Conservation (phyloP, 2,329 filamentous ascomycete species). For the Colletotrichum sp. region DNA sequence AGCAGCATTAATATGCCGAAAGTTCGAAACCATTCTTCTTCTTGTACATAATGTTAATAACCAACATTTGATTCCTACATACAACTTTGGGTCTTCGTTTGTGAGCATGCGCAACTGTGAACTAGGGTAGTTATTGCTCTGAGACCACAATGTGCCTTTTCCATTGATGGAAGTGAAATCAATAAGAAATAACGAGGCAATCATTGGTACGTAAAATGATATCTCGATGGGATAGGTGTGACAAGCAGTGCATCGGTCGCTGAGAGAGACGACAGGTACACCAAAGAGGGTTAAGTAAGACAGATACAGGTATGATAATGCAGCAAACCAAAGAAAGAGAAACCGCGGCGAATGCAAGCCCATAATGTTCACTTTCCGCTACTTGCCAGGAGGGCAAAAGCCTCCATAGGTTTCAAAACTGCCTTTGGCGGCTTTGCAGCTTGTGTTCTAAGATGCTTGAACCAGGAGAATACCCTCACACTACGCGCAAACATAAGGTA, state of each 20-base stretch:
- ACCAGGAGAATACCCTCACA: too few relatives aligned
- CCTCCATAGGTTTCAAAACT: too few relatives aligned
- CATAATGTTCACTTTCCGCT: neutral
- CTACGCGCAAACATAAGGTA: too few relatives aligned
- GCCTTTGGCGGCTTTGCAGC: too few relatives aligned
- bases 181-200: accelerated
- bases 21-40: neutral
- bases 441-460: neutral
- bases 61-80: neutral
- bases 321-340: accelerated
- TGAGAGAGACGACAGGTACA: accelerated
- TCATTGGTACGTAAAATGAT: neutral
- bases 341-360: accelerated
- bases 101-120: neutral
- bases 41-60: neutral
- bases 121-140: neutral
- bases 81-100: neutral
- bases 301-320: accelerated
- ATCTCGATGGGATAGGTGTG: accelerated
- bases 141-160: accelerated
- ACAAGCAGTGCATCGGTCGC: accelerated
- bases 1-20: neutral
- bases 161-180: accelerated
- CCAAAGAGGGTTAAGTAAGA: accelerated
- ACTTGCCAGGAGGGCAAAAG: accelerated